Percentiles rank a stretch among this genome's conserved stretches.
Conservation (phyloP, 2,329 filamentous ascomycete genomes). For the Chrysoporthe deuterocubensis region DNA sequence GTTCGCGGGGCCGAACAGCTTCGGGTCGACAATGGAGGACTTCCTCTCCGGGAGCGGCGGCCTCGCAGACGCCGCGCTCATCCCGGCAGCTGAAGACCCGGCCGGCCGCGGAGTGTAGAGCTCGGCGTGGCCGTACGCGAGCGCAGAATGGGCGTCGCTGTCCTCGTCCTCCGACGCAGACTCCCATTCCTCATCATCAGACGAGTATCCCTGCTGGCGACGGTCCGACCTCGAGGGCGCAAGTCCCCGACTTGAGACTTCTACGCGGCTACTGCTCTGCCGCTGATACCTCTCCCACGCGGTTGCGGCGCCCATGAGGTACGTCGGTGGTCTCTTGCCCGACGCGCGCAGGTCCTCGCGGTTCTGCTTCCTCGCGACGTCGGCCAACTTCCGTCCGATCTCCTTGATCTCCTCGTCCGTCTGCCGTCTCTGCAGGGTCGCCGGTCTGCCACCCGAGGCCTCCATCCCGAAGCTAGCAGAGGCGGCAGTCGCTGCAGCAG, state of each 20-base stretch:
- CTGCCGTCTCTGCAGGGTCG: constrained; percentile 39
- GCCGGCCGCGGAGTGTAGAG: constrained; percentile 32
- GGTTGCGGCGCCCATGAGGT: constrained; percentile 45
- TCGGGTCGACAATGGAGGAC: constrained; percentile 59
- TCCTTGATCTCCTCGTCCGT: constrained; percentile 62
- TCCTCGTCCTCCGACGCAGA: constrained; percentile 56
- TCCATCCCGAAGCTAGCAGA: constrained; percentile 5
- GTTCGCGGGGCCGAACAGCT: constrained; percentile 63
- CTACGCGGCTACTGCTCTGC: constrained; percentile 41
- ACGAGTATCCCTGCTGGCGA: constrained; percentile 41
- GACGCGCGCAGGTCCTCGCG: constrained; percentile 51
- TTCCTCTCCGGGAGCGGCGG: constrained; percentile 39
- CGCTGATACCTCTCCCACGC: constrained; percentile 48
- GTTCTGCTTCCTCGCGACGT: constrained; percentile 57
- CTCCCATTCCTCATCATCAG: constrained; percentile 60
- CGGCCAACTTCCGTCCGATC: constrained; percentile 58
- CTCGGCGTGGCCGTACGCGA: constrained; percentile 50
- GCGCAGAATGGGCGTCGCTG: constrained; percentile 46
- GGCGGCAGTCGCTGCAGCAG: constrained; percentile 16
- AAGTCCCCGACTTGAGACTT: constrained; percentile 40
- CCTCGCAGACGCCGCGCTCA: constrained; percentile 3
- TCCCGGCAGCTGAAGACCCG: constrained; percentile 29
- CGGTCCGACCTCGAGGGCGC: constrained; percentile 44
- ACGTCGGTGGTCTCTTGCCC: constrained; percentile 45
- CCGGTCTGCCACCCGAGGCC: constrained; percentile 21